phyloP scores from a whole-genome alignment of 2,329 filamentous ascomycete genomes.

The Scytalidium lignicola region DNA sequence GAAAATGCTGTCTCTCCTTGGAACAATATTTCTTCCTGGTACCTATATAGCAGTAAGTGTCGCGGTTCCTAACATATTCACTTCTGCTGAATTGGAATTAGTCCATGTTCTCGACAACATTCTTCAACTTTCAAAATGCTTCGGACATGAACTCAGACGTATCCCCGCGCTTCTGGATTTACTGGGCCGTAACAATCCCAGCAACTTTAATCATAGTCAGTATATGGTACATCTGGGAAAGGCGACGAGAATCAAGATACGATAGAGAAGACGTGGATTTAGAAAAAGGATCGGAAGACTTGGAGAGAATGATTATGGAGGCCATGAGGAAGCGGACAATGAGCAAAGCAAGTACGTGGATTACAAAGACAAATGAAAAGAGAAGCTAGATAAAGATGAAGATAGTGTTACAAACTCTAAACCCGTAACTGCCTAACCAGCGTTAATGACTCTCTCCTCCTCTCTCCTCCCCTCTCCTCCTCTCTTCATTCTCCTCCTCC shows the following conservation, averaged over 20 bases:
- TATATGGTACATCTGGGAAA: slow-evolving; percentile 44
- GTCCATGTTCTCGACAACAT: slow-evolving; percentile 62
- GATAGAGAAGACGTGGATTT: slow-evolving; percentile 20
- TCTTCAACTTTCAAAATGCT: slow-evolving; percentile 52
- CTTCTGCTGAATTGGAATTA: too few species aligned
- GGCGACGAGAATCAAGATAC: slow-evolving; percentile 14
- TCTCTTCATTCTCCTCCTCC: too few species aligned
- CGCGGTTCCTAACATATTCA: too few species aligned
- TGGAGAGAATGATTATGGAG: slow-evolving; percentile 22
- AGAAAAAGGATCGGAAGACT: slow-evolving; percentile 22
- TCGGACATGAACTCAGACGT: slow-evolving; percentile 20
- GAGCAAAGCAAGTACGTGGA: too few species aligned
- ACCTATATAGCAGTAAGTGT: slow-evolving; percentile 48
- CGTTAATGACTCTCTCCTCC: too few species aligned
- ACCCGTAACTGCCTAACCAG: too few species aligned
- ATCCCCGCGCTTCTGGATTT: slow-evolving; percentile 53
- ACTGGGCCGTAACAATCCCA: slow-evolving; percentile 57
- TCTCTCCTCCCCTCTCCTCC: too few species aligned
- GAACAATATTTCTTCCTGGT: slow-evolving; percentile 57
- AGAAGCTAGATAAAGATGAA: too few species aligned
- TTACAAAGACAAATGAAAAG: too few species aligned
- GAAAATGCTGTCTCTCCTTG: slow-evolving; percentile 60
- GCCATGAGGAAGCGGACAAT: slow-evolving; percentile 22
- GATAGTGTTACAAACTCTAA: too few species aligned
- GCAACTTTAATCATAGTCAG: slow-evolving; percentile 50